A percentile compares a stretch with the other conserved stretches of the same genome.
Evolutionary conservation across 2,329 filamentous ascomycete genomes (phyloP).

Genomic region (Phyllosticta ampelicida): DNA sequence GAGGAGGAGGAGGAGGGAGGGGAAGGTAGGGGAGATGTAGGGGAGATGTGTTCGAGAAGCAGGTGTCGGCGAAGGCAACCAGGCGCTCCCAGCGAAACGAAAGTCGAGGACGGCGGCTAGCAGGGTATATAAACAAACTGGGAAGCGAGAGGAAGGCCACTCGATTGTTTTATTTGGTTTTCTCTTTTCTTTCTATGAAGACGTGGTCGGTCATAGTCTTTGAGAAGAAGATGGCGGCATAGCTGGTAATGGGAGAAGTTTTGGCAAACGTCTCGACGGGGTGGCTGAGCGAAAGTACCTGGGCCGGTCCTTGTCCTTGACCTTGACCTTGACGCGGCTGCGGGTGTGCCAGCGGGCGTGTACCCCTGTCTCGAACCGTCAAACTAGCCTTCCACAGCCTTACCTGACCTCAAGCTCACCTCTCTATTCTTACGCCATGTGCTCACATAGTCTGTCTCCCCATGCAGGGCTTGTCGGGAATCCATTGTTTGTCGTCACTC

Average conservation of each 20-base stretch:
- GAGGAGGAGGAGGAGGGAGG: too few relatives aligned
- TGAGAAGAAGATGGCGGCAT: neutral
- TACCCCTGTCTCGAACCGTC: neutral
- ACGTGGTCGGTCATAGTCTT: neutral
- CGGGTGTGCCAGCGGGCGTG: neutral
- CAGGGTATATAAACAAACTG: neutral
- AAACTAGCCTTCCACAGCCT: neutral
- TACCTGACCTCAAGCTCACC: neutral
- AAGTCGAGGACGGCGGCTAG: neutral
- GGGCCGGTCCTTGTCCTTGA: neutral
- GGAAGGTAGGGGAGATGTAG: too few relatives aligned
- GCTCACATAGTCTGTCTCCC: neutral
- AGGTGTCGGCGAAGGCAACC: neutral
- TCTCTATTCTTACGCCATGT: neutral
- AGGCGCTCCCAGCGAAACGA: neutral
- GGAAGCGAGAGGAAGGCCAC: neutral
- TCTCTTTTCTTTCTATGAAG: too few relatives aligned
- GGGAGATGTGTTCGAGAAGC: neutral
- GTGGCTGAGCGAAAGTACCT: neutral
- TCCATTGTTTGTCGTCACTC: neutral
- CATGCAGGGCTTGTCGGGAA: too few relatives aligned
- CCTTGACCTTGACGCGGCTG: neutral
- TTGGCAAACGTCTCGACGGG: neutral
- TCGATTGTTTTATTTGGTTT: too few relatives aligned
- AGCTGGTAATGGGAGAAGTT: neutral